Evolutionary conservation across 2,329 filamentous ascomycete genomes (phyloP).

Genomic region (Clarireedia homoeocarpa): DNA sequence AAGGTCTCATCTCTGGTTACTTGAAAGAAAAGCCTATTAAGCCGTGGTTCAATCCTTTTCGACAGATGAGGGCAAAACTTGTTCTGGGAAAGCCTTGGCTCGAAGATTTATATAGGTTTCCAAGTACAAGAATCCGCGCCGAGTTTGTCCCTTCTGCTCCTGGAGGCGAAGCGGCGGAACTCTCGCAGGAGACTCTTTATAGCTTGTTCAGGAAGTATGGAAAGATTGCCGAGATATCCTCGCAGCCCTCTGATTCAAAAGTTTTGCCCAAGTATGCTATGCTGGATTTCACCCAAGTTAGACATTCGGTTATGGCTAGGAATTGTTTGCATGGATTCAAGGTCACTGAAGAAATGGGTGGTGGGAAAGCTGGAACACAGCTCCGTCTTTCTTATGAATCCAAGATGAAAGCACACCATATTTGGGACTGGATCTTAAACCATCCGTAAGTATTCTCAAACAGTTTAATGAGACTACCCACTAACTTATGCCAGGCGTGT

Average conservation of each 20-base stretch:
- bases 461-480: not conserved
- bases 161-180: constrained; percentile 64
- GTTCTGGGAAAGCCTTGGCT: constrained; percentile 88
- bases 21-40: constrained; percentile 65
- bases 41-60: constrained; percentile 86
- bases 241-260: constrained; percentile 82
- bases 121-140: constrained; percentile 66
- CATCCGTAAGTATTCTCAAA: constrained; percentile 39
- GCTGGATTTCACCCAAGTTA: constrained; percentile 63
- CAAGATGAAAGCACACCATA: constrained; percentile 66
- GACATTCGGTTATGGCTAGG: constrained; percentile 27
- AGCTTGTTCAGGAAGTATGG: constrained; percentile 83
- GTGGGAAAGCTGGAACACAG: constrained; percentile 67
- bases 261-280: constrained; percentile 71
- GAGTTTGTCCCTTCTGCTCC: constrained; percentile 74
- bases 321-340: constrained; percentile 76
- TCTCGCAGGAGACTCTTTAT: constrained; percentile 83
- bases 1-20: constrained; percentile 49
- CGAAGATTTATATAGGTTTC: constrained; percentile 81
- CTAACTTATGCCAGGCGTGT: constrained; percentile 43
- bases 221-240: constrained; percentile 77
- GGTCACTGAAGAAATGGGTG: constrained; percentile 60
- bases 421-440: constrained; percentile 78
- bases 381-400: constrained; percentile 79
- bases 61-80: constrained; percentile 58